Base-by-base conservation (phyloP, 306 rosid genomes). In the Luffa aegyptiaca region DNA sequence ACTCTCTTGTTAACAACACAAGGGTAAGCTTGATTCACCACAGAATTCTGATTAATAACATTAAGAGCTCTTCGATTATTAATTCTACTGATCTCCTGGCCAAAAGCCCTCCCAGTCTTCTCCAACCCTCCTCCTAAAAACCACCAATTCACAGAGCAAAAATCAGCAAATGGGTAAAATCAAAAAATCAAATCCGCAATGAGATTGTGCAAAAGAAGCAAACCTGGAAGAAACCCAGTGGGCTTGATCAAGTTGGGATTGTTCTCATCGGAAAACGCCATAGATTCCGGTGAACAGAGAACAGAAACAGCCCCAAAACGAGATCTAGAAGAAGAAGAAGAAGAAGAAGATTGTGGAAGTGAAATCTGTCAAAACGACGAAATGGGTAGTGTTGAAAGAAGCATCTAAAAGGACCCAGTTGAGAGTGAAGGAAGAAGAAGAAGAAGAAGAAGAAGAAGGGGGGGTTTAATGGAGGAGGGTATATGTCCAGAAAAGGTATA, bases 1-100 rank as follows among this genome's bases (percentile, higher is more conserved):
- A 81, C 85, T 82, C 99, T 91, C 88, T 95, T 95, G 89, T 90
- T 91, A 82, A 95, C 90, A 59, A 92, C 96, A 78, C 96, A 90
- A 39, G 97, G 95, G 80, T 91, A 90, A 12, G 84, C 81, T 81
- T 91, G 87, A 55, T 85, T 86, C 78, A 83, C 90, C 61, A 80
- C 87, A 82, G 92, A 80, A 84, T 66, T 87, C 84, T 87, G 93
- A 76, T 90, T 90, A 77, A 90, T 90, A 8, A 79, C 90, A 49
- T 92, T 84, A 35, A 95, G 86, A 12, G 86, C 97, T 46, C 99
- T 90, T 81, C 99, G 62, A 52, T 35, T 91, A 84, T 86, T 65
- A 41, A 14, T 88, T 57, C 85, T 88, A 85, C 86, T 85, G 75
- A 84, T 49, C 83, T 84, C 87, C 79, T 81, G 85, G 75, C 90